phyloP scores from a whole-genome alignment of 2,329 filamentous ascomycete species.

The Phaeophleospora eucalypticola region DNA sequence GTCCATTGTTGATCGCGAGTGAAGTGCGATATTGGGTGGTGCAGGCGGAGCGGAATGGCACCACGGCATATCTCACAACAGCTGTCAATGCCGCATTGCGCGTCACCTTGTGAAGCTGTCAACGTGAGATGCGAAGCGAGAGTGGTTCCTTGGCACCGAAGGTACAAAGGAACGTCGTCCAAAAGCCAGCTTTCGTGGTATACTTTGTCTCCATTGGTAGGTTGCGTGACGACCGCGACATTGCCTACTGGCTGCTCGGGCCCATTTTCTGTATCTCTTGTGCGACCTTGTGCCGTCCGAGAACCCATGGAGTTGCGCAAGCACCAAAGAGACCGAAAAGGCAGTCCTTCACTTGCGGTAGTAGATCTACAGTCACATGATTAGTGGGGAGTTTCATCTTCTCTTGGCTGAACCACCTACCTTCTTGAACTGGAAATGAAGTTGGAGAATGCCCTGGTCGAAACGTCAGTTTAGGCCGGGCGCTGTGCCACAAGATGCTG shows the following conservation, averaged over 20 bases:
- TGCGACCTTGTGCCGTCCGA: neutral
- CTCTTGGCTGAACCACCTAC: constrained; percentile 44
- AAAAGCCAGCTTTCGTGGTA: constrained; percentile 5
- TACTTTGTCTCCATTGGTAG: constrained; percentile 8
- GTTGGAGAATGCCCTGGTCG: constrained; percentile 78
- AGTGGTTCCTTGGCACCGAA: constrained; percentile 8
- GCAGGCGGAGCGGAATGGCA: constrained; percentile 11
- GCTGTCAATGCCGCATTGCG: constrained; percentile 18
- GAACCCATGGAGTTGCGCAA: neutral
- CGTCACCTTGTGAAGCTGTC: constrained; percentile 20
- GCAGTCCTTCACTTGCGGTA: constrained; percentile 38
- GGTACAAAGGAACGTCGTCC: constrained; percentile 7
- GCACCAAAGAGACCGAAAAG: neutral
- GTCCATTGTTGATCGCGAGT: constrained; percentile 20
- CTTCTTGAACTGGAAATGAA: constrained; percentile 99
- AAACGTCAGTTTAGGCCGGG: constrained; percentile 30
- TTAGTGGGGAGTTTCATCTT: constrained; percentile 8
- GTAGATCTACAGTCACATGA: constrained; percentile 38
- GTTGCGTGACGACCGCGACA: constrained; percentile 8
- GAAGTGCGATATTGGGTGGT: constrained; percentile 11
- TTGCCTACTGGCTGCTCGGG: constrained; percentile 7
- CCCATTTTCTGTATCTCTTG: constrained; percentile 2
- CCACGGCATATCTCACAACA: constrained; percentile 20
- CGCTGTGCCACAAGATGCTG: constrained; percentile 9
- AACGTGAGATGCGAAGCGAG: constrained; percentile 23